These are phyloP conservation scores for Fraxinus sp. DNA, from an alignment of 305 asterid species.

Conservation along the genomic window DNA sequence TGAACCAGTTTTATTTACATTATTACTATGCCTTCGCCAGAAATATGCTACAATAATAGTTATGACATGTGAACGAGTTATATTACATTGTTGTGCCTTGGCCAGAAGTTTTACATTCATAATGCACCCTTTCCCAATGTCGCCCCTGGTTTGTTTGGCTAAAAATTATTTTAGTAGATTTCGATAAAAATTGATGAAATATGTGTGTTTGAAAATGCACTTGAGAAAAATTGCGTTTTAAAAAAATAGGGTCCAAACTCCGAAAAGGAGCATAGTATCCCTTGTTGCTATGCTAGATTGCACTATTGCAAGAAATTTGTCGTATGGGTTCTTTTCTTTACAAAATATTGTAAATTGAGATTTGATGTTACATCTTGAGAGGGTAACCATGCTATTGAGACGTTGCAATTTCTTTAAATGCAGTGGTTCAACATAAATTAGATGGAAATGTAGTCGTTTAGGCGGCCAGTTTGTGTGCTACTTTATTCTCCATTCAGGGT, in stretches of 20 bases:
- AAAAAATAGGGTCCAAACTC: not conserved
- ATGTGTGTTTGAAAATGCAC: not conserved
- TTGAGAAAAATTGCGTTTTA: not conserved
- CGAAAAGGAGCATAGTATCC: not conserved
- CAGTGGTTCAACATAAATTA: not conserved
- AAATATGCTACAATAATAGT: not conserved
- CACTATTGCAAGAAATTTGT: not conserved
- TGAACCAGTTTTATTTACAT: conserved; percentile 10
- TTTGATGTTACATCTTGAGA: not conserved
- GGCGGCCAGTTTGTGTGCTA: not conserved
- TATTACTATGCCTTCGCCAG: not conserved
- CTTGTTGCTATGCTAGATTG: not conserved
- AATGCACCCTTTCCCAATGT: not conserved
- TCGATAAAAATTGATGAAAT: not conserved
- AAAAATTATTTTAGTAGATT: not conserved
- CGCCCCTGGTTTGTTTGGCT: not conserved
- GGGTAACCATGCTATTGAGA: not conserved
- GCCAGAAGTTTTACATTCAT: not conserved
- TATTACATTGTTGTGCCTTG: not conserved
- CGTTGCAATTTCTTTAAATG: not conserved
- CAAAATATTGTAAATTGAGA: not conserved
- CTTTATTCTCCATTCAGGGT: not conserved
- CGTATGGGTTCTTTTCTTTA: not conserved
- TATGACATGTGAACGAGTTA: not conserved
- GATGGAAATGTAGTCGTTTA: not conserved